Base-by-base conservation (phyloP, 139 green algal genomes). In the Chlorella sp. region DNA sequence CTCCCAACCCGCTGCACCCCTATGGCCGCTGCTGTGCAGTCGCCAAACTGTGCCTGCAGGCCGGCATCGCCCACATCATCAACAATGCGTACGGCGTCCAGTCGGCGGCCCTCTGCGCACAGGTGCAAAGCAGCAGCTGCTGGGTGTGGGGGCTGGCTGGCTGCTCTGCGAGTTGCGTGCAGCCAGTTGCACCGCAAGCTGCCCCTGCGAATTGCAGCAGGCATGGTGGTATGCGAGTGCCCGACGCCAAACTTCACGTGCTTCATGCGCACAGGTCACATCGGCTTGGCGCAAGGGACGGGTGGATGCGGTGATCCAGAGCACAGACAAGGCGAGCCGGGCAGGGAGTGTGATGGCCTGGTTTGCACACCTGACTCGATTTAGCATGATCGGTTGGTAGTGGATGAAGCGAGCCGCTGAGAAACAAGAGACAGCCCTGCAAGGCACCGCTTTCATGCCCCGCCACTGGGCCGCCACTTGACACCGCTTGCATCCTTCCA, bases 31-130 rank as follows among this genome's bases (percentile, higher is more conserved):
- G 16, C n/a, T 54, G 40, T 34, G 40, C 60, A 28, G 88, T 98
- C 3, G 94, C 94, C 40, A 94, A 92, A 85, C 88, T 99, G 73
- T 98, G 94, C 75, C 81, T 80, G 3, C 40, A 46, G 22, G 28
- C 72, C 1, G 91, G 89, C 40, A 74, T 99, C 16, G 85, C 89
- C 0, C 97, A 99, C 91, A 84, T 99, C 1, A 92, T 99, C 87
- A 99, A 99, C 90, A 99, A 99, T 80, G 97, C 97, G 11, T 99
- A 99, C 82, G 97, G 97, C 5, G 94, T 99, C 44, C 97, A 99
- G 80, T 89, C 72, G 40, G 81, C 80, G 26, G 81, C 60, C 36
- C 70, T 92, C 38, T 92, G 87, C 41, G 73, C 43, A 0, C 64
- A 75, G 77, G 77, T 73, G 28, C 3, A 40, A 1, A 13, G 40